Conservation (phyloP, 177 flowering plant genomes). For the Vitis hybrid region DNA sequence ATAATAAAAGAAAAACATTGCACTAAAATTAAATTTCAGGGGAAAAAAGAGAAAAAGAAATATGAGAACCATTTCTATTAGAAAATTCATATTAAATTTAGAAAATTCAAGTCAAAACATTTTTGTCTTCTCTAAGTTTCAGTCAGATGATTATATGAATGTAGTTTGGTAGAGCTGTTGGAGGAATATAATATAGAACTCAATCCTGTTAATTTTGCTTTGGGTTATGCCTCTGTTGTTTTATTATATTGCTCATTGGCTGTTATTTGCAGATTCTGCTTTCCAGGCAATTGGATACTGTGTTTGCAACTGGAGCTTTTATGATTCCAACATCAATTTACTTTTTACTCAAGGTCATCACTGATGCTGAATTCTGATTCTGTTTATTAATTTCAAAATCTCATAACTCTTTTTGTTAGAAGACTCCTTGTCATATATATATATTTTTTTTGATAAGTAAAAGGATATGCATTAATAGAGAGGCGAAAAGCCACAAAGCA, state of each 20-base stretch:
- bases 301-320: conserved; percentile 83
- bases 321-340: conserved; percentile 78
- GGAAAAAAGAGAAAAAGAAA: too few species aligned
- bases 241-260: conserved; percentile 8
- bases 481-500: too few species aligned
- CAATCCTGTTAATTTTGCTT: neutral
- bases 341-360: conserved; percentile 72
- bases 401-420: neutral
- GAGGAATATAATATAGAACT: neutral
- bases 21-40: too few species aligned
- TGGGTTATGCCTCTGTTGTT: neutral
- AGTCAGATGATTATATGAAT: too few species aligned
- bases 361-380: neutral
- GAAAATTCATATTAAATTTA: too few species aligned
- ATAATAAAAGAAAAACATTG: too few species aligned
- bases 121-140: too few species aligned
- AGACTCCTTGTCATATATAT: neutral
- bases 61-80: too few species aligned
- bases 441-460: too few species aligned
- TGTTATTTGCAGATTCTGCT: conserved; percentile 72
- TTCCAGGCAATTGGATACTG: conserved; percentile 53
- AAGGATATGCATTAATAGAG: too few species aligned
- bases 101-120: too few species aligned
- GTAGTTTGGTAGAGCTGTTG: neutral
- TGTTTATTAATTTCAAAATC: neutral